Base-by-base conservation (phyloP, 768 basidiomycete genomes). In the Kwoniella sp. region DNA sequence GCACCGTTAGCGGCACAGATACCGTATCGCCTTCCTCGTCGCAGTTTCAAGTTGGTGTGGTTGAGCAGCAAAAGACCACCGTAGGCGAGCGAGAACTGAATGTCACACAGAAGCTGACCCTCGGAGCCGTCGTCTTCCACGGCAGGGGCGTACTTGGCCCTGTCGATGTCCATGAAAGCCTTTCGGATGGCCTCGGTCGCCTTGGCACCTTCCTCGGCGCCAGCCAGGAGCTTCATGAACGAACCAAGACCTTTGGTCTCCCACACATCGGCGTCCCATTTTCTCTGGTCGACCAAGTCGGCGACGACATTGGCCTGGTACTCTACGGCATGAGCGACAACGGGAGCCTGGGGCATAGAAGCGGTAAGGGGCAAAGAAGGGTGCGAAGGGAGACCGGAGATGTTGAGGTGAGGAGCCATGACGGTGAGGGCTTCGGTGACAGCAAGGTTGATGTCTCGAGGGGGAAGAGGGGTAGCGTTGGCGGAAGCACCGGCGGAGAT, bases 1-100 rank as follows among this genome's bases (percentile, higher is more conserved):
- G 91, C 89, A 66, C 95, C 95, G 80, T 98, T 98, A n/a, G 90
- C 85, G 29, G 93, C 95, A 53, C 95, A 88, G 71, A 98, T 92
- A 76, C 95, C 94, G 82, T 98, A 98, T 67, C 94, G 87, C 72
- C 88, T 87, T 29, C 94, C 95, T 73, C 92, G 90, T 78, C 91
- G 85, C 63, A 98, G 86, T 66, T 90, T 89, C 65, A 98, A 85
- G 29, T 86, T 89, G 26, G 95, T 97, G 82, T 97, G 94, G 51
- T 95, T 97, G 70, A 97, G 86, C 68, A 98, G 86, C 8, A 97
- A 85, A 53, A 97, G 86, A 56, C 94, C 92, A 71, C 95, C 95
- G 78, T 97, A 97, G 22, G 95, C 93, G 66, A 97, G 85, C 26
- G 93, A 96, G 83, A 97, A 97, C 48, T 93, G 86, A 0, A 93